phyloP scores from a whole-genome alignment of 495 filamentous ascomycete species.

The Cudoniella acicularis region DNA sequence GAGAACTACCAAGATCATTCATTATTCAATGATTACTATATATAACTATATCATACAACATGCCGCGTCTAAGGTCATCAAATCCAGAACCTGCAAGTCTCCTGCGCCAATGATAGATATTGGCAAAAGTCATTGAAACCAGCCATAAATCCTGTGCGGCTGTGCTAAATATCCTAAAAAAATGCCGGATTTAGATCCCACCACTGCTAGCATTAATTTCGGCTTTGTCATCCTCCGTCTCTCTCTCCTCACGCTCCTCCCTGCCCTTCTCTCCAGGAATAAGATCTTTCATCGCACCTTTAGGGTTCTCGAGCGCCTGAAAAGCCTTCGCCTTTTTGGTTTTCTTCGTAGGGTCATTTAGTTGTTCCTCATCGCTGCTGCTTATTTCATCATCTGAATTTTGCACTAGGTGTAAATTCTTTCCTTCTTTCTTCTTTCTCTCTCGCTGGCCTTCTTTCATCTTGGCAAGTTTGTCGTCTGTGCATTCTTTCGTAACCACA shows the following conservation, averaged over 20 bases:
- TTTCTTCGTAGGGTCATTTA: constrained; percentile 42
- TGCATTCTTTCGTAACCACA: constrained; percentile 58
- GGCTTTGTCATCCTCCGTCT: constrained; percentile 16
- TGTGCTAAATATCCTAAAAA: no score
- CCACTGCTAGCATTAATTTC: constrained; percentile 8
- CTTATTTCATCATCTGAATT: constrained; percentile 54
- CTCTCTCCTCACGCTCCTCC: constrained; percentile 18
- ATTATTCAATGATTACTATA: no score
- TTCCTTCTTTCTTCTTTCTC: constrained; percentile 58
- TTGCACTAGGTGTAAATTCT: constrained; percentile 62
- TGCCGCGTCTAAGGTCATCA: no score
- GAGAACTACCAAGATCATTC: no score
- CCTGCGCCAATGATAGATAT: no score
- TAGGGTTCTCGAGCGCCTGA: constrained; percentile 30
- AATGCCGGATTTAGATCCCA: neutral
- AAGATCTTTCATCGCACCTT: constrained; percentile 12
- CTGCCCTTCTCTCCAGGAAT: constrained; percentile 17
- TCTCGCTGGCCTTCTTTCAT: constrained; percentile 44
- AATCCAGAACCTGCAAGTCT: no score
- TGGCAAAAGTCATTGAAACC: no score
- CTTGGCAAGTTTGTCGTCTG: constrained; percentile 30
- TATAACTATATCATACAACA: no score
- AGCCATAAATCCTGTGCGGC: no score
- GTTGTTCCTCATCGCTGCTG: constrained; percentile 70
- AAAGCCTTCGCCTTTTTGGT: constrained; percentile 42